Base-by-base conservation (phyloP, 345 rosid species). In the Populus alba region DNA sequence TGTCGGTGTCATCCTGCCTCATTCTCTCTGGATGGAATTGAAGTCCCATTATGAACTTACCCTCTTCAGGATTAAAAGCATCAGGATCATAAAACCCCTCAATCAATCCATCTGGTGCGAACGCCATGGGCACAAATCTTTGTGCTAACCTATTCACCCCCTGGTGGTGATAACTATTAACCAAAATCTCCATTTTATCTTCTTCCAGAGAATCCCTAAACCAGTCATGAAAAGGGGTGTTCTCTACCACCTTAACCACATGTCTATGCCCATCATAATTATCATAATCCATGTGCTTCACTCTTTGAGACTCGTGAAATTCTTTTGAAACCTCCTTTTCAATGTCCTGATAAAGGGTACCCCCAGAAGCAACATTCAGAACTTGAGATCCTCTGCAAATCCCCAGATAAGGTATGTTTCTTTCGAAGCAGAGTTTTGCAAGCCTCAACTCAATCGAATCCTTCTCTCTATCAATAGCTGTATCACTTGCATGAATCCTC, bases 11-110 rank as follows among this genome's bases (percentile, higher is more conserved):
- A n/a, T n/a, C n/a, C n/a, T n/a, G n/a, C n/a, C n/a, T n/a, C n/a
- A n/a, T n/a, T n/a, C n/a, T n/a, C n/a, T n/a, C n/a, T n/a, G n/a
- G n/a, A n/a, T 92, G 98, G 70, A 94, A 94, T 75, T 94, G 98
- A 23, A 94, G 86, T 17, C 98, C 98, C 91, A 94, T 87, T 29
- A 92, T 79, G 67, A 92, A 94, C 81, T 91, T 92, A 20, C 98
- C 98, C 70, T 91, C 91, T 53, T 86, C 88, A 22, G 94, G 93
- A 70, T 90, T 87, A 33, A 87, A 94, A 49, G 90, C 85, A 70
- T 91, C 90, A 11, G 96, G 93, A 79, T 94, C 98, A 73, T 94
- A 94, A 71, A 94, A 94, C 66, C 97, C 97, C 84, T 94, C 97
- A 22, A 91, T 84, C 80, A 94, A 82, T 13, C 91, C 98, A 84